These are phyloP conservation scores for Tardiomyces digboiensis DNA, from an alignment of 1,139 yeast species.

Conservation along the genomic window DNA sequence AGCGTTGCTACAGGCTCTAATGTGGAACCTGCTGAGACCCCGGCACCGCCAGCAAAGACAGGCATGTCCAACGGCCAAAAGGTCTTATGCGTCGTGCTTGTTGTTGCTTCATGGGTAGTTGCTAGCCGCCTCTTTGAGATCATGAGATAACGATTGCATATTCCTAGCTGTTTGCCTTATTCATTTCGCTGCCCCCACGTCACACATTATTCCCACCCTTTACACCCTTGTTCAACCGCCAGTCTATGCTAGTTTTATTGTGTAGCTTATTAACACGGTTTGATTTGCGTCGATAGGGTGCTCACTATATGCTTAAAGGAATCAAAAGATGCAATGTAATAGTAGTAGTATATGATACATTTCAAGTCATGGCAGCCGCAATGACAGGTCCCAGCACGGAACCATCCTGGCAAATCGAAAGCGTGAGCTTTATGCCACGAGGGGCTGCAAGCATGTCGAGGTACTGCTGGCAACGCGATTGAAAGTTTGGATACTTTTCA, in stretches of 20 bases:
- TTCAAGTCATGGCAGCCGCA: slow-evolving; percentile 25
- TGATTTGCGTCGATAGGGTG: no score
- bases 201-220: no score
- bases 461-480: slow-evolving; percentile 33
- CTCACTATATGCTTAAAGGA: no score
- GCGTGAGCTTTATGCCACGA: slow-evolving; percentile 11
- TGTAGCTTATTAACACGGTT: no score
- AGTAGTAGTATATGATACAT: no score
- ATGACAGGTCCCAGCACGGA: slow-evolving; percentile 24
- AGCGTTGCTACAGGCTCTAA: neutral
- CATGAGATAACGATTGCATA: neutral
- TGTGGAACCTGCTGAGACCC: neutral
- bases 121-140: neutral
- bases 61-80: neutral
- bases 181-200: no score
- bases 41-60: neutral
- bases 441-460: slow-evolving; percentile 17
- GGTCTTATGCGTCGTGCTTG: neutral
- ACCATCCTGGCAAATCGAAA: slow-evolving; percentile 19
- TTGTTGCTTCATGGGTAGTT: neutral
- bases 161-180: no score
- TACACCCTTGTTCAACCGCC: no score
- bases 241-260: no score
- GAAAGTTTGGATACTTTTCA: slow-evolving; percentile 78
- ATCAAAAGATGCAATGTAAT: no score